Percentiles rank a stretch among this genome's conserved stretches.
These are phyloP conservation scores for Phytophthora idaei DNA, from an alignment of 352 stramenopile genomes.

Conservation along the genomic window DNA sequence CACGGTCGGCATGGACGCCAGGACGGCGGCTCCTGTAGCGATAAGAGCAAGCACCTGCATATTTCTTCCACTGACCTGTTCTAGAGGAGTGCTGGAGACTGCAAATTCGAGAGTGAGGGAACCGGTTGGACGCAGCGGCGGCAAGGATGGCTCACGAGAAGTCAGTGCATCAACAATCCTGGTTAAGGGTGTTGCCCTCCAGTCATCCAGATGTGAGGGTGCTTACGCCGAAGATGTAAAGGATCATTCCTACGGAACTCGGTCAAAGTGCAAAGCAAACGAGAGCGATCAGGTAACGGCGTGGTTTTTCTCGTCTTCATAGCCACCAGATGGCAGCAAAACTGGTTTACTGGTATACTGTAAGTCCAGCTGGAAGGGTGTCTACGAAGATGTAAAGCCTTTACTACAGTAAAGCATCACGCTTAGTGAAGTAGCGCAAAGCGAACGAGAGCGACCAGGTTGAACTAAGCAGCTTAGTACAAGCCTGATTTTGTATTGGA, in stretches of 20 bases:
- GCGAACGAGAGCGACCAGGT: too few relatives aligned
- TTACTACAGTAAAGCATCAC: too few relatives aligned
- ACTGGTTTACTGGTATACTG: too few relatives aligned
- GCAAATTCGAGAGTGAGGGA: constrained; percentile 31
- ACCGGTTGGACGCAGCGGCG: too few relatives aligned
- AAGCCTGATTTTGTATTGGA: too few relatives aligned
- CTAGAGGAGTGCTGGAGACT: not conserved
- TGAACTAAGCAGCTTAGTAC: too few relatives aligned
- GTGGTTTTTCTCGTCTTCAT: constrained; percentile 12
- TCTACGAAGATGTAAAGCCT: too few relatives aligned
- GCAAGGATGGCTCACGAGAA: constrained; percentile 9
- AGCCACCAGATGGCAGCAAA: constrained; percentile 11
- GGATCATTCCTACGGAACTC: constrained; percentile 13
- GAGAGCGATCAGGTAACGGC: constrained; percentile 24
- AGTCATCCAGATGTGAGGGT: constrained; percentile 19
- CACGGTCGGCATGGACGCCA: constrained; percentile 24
- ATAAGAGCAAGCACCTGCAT: constrained; percentile 42
- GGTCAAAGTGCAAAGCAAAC: constrained; percentile 11
- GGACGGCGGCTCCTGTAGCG: constrained; percentile 24
- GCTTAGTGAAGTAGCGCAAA: too few relatives aligned
- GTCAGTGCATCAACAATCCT: constrained; percentile 12
- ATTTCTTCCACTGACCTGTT: constrained; percentile 12
- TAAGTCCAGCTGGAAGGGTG: too few relatives aligned
- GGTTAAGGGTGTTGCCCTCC: not conserved
- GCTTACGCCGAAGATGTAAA: constrained; percentile 22